Evolutionary conservation across 2,329 filamentous ascomycete species (phyloP).

Genomic region (Lasiodiplodia gonubiensis): DNA sequence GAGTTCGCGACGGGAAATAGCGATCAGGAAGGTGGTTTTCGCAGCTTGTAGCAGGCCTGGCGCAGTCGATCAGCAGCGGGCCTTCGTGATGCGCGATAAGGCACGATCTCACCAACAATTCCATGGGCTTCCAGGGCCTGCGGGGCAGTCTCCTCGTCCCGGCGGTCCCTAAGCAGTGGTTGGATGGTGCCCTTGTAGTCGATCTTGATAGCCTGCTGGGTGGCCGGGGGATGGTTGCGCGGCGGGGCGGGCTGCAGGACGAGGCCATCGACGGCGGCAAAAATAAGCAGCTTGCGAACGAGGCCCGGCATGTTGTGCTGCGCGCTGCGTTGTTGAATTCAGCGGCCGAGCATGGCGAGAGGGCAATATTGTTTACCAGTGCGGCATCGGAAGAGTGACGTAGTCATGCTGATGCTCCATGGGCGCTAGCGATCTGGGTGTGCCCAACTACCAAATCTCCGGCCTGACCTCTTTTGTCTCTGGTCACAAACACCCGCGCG

Average conservation of each 20-base stretch:
- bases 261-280: constrained; percentile 81
- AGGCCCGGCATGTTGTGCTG: constrained; percentile 70
- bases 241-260: constrained; percentile 74
- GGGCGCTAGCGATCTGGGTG: constrained; percentile 8
- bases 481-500: not conserved
- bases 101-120: constrained; percentile 59
- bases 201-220: constrained; percentile 66
- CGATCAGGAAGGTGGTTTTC: constrained; percentile 80
- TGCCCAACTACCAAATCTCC: not conserved
- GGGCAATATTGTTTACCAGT: constrained; percentile 1
- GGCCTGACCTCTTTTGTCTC: constrained; percentile 18
- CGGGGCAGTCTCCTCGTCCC: constrained; percentile 46
- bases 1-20: constrained; percentile 84
- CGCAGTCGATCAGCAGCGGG: constrained; percentile 20
- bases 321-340: constrained; percentile 20
- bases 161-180: constrained; percentile 50
- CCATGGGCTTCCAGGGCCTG: constrained; percentile 55
- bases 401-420: constrained; percentile 19
- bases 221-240: constrained; percentile 60
- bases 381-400: constrained; percentile 29
- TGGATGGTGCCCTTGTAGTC: constrained; percentile 69
- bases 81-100: not conserved
- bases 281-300: constrained; percentile 79
- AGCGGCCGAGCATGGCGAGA: constrained; percentile 11
- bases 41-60: constrained; percentile 84